phyloP scores from a whole-genome alignment of 768 basidiomycete genomes.

The Botryobasidium botryosum region DNA sequence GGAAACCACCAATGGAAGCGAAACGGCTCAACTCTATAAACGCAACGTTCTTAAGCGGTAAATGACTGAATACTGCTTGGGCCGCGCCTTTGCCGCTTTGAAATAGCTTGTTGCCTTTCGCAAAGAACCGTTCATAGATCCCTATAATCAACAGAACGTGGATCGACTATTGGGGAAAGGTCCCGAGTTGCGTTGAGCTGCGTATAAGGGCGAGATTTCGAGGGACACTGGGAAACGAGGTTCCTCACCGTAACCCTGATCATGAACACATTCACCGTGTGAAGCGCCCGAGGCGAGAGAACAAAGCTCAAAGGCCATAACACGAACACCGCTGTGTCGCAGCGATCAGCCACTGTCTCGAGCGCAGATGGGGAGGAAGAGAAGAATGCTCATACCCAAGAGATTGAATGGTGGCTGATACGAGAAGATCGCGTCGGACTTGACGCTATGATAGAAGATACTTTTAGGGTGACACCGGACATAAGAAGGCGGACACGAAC shows the following conservation, averaged over 20 bases:
- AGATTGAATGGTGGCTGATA: slow-evolving; percentile 87
- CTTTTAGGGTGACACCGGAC: slow-evolving; percentile 2
- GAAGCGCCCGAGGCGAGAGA: slow-evolving; percentile 59
- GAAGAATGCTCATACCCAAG: slow-evolving; percentile 18
- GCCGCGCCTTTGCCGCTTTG: slow-evolving; percentile 37
- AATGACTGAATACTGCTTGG: slow-evolving; percentile 39
- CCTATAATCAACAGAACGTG: slow-evolving; percentile 63
- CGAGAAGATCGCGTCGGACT: slow-evolving; percentile 77
- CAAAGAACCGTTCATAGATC: slow-evolving; percentile 60
- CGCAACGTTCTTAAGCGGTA: slow-evolving; percentile 61
- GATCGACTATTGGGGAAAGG: slow-evolving; percentile 33
- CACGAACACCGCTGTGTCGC: slow-evolving; percentile 41
- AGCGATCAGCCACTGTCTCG: not conserved
- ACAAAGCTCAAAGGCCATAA: slow-evolving; percentile 66
- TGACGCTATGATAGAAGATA: slow-evolving; percentile 37
- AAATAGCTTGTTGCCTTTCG: slow-evolving; percentile 31
- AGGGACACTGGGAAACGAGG: no score
- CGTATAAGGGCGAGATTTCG: not conserved
- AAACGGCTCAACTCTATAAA: slow-evolving; percentile 32
- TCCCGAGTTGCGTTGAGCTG: not conserved
- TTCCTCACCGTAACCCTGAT: slow-evolving; percentile 56
- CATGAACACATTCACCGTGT: slow-evolving; percentile 68
- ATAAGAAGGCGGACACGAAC: slow-evolving; percentile 20
- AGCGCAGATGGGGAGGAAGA: slow-evolving; percentile 15
- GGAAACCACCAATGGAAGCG: not conserved